These are phyloP conservation scores for Crepidotus variabilis DNA, from an alignment of 768 basidiomycete genomes.

Conservation along the genomic window DNA sequence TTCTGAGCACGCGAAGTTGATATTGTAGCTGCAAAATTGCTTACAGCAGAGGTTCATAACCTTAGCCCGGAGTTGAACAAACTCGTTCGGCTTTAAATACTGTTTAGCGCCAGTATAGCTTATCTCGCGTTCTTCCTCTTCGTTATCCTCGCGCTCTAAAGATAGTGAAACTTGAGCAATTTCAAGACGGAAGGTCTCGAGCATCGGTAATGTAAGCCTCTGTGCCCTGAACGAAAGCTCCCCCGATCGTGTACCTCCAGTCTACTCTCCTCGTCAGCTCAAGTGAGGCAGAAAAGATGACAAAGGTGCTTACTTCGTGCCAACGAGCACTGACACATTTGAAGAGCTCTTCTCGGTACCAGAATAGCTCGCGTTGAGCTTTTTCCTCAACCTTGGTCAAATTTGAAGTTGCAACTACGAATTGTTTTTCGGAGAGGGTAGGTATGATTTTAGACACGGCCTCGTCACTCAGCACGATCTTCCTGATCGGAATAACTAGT, in stretches of 20 bases:
- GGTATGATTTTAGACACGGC: slow-evolving; percentile 71
- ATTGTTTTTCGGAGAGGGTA: slow-evolving; percentile 83
- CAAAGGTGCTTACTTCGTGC: slow-evolving; percentile 66
- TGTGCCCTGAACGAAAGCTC: slow-evolving; percentile 76
- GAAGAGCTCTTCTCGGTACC: slow-evolving; percentile 92
- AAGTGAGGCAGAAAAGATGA: neutral
- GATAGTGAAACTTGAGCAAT: slow-evolving; percentile 56
- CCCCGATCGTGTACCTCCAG: slow-evolving; percentile 73
- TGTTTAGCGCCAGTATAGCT: slow-evolving; percentile 37
- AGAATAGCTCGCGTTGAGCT: slow-evolving; percentile 80
- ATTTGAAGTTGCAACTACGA: slow-evolving; percentile 76
- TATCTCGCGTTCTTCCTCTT: slow-evolving; percentile 11
- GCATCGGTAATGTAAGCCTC: slow-evolving; percentile 73
- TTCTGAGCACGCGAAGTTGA: slow-evolving; percentile 1
- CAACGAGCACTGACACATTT: slow-evolving; percentile 66
- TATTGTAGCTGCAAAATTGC: slow-evolving; percentile 22
- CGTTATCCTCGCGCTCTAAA: slow-evolving; percentile 30
- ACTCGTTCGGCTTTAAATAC: slow-evolving; percentile 53
- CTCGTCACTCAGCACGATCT: slow-evolving; percentile 58
- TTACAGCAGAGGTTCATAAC: slow-evolving; percentile 68
- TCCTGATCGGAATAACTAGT: slow-evolving; percentile 68
- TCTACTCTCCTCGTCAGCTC: slow-evolving; percentile 39
- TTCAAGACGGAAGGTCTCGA: slow-evolving; percentile 72
- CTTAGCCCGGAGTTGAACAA: slow-evolving; percentile 53
- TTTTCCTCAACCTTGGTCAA: slow-evolving; percentile 57